Percentiles rank a stretch among this genome's conserved stretches.
phyloP scores from a whole-genome alignment of 1,139 yeast genomes.

The Eremothecium sinecaudum region DNA sequence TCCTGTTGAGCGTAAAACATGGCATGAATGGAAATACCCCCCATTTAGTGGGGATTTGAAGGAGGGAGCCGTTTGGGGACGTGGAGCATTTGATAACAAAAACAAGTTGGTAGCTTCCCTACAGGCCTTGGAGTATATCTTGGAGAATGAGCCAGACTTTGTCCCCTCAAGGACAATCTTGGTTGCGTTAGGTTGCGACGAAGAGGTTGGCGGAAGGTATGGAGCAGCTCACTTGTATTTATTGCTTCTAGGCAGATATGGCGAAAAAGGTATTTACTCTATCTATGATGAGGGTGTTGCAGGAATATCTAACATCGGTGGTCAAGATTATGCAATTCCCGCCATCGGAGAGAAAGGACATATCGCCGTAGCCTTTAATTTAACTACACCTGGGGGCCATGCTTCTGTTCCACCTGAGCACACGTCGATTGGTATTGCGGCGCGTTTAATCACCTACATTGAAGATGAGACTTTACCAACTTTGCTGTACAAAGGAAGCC shows the following conservation, averaged over 20 bases:
- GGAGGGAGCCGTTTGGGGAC: slow-evolving; percentile 51
- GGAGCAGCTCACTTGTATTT: slow-evolving; percentile 42
- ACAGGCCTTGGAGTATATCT: slow-evolving; percentile 43
- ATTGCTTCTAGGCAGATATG: slow-evolving; percentile 38
- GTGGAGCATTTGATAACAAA: slow-evolving; percentile 60
- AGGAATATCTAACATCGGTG: slow-evolving; percentile 20
- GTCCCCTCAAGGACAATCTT: slow-evolving; percentile 46
- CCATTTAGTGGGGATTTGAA: slow-evolving; percentile 48
- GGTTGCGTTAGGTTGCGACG: slow-evolving; percentile 55
- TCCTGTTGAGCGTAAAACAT: slow-evolving; percentile 56
- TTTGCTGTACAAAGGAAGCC: slow-evolving; percentile 37
- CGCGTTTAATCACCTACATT: slow-evolving; percentile 37
- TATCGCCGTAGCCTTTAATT: slow-evolving; percentile 36
- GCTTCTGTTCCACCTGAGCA: slow-evolving; percentile 56
- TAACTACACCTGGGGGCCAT: slow-evolving; percentile 55
- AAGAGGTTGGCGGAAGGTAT: slow-evolving; percentile 47
- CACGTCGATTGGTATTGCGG: slow-evolving; percentile 50
- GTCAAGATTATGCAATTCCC: slow-evolving; percentile 24
- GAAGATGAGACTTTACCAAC: slow-evolving; percentile 42
- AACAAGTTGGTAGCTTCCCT: slow-evolving; percentile 44
- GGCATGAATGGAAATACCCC: slow-evolving; percentile 51
- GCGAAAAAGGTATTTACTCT: slow-evolving; percentile 43
- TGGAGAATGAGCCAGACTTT: slow-evolving; percentile 17
- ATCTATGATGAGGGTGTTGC: slow-evolving; percentile 51
- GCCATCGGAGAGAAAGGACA: slow-evolving; percentile 32